Evolutionary conservation across 306 rosid species (phyloP), one percentile per base, ranked within the genome.

Genomic region (Vigna nakashimae): DNA sequence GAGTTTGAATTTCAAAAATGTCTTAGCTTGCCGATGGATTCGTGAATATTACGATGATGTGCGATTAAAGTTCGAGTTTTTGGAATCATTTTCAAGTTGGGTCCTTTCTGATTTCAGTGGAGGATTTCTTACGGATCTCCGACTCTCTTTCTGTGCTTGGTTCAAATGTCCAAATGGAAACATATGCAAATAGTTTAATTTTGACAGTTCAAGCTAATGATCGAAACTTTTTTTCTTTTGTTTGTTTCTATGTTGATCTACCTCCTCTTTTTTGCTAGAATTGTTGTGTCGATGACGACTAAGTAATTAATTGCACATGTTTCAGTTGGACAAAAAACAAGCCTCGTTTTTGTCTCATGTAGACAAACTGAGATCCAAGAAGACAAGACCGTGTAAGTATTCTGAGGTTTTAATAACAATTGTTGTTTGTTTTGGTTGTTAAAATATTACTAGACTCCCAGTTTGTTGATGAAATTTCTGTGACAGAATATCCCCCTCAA

Each of bases 401-500:
- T 79, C 16, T 55, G 34, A 5, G 28, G 16, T 43, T 72, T 64
- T 58, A 22, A 69, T 38, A 42, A 15, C 40, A 32, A 20, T 32
- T 74, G 53, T 64, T 43, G 64, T 15, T 77, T 66, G 63, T 52
- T 62, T 66, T 65, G 36, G 56, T 65, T 76, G 69, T 64, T 71
- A 48, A 45, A 71, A 64, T 79, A 59, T 50, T 57, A 22, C 38
- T 55, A 74, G 69, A 74, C 32, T 80, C 80, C 81, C 72, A 86
- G 73, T 26, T 69, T 73, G 77, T 80, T 86, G 87, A 85, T 81
- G 84, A 79, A 65, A 65, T 84, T 86, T 75, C n/a, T 80, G 50
- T 73, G 50, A 72, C 84, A 89, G 92, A 90, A 85, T 85, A 90
- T 87, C 77, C 85, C 88, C 73, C 82, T 71, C 82, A 79, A 73